Conservation (phyloP, 805 yeast species). For the Nakazawaea ishiwadae region DNA sequence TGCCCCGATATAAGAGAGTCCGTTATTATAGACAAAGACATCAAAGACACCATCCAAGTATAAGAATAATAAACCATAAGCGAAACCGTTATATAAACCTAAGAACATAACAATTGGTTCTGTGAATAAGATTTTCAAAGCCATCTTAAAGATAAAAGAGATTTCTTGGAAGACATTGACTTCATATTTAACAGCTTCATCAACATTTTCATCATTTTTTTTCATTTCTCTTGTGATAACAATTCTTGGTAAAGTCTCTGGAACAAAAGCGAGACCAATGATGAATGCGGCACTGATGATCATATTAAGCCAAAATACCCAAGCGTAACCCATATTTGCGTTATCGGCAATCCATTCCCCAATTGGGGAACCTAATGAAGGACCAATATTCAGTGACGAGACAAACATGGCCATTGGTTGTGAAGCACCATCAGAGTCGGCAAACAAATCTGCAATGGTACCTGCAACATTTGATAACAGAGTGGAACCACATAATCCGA, state of each 20-base stretch:
- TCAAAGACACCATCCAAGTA: conserved; percentile 31
- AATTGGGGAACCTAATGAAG: conserved; percentile 30
- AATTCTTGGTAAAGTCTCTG: conserved; percentile 31
- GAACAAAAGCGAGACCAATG: conserved; percentile 21
- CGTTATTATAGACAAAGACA: conserved; percentile 29
- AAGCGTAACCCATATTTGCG: conserved; percentile 23
- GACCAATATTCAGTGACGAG: conserved; percentile 30
- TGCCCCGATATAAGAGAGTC: conserved; percentile 26
- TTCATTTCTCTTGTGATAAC: conserved; percentile 27
- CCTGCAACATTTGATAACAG: conserved; percentile 31
- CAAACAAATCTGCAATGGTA: conserved; percentile 30
- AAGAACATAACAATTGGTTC: conserved; percentile 30
- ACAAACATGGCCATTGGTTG: conserved; percentile 32
- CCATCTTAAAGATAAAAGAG: conserved; percentile 25
- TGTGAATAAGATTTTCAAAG: conserved; percentile 28
- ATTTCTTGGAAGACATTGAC: conserved; percentile 23
- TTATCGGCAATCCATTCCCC: conserved; percentile 31
- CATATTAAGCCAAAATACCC: conserved; percentile 29
- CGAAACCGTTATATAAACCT: conserved; percentile 31
- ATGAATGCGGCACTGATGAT: conserved; percentile 25
- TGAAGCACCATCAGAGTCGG: conserved; percentile 28
- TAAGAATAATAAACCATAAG: conserved; percentile 30
- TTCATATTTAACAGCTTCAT: conserved; percentile 20
- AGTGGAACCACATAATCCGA: conserved; percentile 28
- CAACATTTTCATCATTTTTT: conserved; percentile 17